These are phyloP conservation scores for Rhodofomes roseus DNA, from an alignment of 1,284 basidiomycete species.

Conservation along the genomic window DNA sequence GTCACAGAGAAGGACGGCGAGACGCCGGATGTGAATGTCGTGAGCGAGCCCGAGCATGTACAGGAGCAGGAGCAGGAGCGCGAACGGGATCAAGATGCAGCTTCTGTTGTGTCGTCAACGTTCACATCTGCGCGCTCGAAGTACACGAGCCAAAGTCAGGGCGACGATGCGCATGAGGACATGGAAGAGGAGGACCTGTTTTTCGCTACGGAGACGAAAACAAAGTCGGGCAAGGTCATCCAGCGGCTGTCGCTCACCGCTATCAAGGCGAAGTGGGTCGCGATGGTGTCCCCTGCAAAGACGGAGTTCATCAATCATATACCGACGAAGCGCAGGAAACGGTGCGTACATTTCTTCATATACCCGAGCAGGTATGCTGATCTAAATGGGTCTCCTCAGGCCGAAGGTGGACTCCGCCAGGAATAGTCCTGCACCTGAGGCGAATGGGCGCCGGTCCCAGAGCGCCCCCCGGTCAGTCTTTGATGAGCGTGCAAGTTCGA, in stretches of 20 bases:
- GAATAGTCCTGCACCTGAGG: not conserved
- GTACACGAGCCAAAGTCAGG: constrained; percentile 27
- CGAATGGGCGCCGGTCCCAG: not conserved
- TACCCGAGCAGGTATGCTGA: not conserved
- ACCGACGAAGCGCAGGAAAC: not conserved
- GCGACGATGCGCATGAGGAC: constrained; percentile 31
- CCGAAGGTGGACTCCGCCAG: not conserved
- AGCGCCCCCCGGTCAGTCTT: not conserved
- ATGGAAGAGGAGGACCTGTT: constrained; percentile 40
- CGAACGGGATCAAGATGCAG: constrained; percentile 41
- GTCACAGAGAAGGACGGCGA: constrained; percentile 33
- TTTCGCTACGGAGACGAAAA: constrained; percentile 16
- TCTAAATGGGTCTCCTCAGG: not conserved
- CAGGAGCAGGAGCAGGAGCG: constrained; percentile 29
- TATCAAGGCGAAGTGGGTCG: constrained; percentile 55
- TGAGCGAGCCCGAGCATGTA: constrained; percentile 20
- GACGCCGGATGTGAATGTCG: constrained; percentile 23
- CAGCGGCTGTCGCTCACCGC: constrained; percentile 38
- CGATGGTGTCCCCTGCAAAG: not conserved
- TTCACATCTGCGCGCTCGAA: constrained; percentile 49
- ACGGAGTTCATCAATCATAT: not conserved
- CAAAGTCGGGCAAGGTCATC: constrained; percentile 20
- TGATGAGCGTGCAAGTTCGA: constrained; percentile 23
- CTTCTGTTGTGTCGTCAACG: constrained; percentile 49
- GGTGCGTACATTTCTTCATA: not conserved